Percentiles rank a stretch among this genome's conserved stretches.
Evolutionary conservation across 2,329 filamentous ascomycete genomes (phyloP).

Genomic region (Microcera coccophila): DNA sequence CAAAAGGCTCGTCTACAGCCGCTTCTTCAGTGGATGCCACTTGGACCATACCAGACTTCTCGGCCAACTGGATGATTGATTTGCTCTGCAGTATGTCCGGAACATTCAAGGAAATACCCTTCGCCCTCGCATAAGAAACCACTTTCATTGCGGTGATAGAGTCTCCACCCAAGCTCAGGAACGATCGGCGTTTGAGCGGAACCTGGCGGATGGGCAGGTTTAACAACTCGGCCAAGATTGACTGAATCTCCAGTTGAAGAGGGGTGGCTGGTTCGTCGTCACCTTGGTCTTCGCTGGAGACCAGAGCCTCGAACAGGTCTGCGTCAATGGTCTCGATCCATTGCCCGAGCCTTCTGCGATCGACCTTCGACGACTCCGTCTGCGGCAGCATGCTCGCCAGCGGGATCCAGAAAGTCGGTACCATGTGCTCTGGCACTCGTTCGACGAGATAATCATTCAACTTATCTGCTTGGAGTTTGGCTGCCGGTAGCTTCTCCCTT

Average conservation of each 20-base stretch:
- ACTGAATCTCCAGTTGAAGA: background rate
- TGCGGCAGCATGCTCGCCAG: conserved; percentile 10
- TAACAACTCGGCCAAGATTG: background rate
- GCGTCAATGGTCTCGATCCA: background rate
- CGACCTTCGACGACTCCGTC: conserved; percentile 11
- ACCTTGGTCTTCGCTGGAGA: background rate
- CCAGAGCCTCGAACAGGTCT: background rate
- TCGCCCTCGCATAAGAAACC: conserved; percentile 31
- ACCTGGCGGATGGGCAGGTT: background rate
- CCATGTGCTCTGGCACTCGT: conserved; percentile 13
- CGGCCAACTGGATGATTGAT: background rate
- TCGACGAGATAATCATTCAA: background rate
- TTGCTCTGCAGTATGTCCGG: conserved; percentile 6
- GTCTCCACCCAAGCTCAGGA: conserved; percentile 37
- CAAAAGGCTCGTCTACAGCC: conserved; percentile 21
- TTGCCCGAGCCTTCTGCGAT: conserved; percentile 3
- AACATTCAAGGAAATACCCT: background rate
- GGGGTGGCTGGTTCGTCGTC: background rate
- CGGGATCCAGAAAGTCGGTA: conserved; percentile 14
- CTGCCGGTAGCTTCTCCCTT: background rate
- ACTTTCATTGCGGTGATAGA: conserved; percentile 44
- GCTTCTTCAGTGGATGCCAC: background rate
- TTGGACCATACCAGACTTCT: background rate
- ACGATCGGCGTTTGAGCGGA: background rate
- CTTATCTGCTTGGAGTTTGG: background rate